Evolutionary conservation across 306 rosid genomes (phyloP).

Genomic region (Lupinus albus): DNA sequence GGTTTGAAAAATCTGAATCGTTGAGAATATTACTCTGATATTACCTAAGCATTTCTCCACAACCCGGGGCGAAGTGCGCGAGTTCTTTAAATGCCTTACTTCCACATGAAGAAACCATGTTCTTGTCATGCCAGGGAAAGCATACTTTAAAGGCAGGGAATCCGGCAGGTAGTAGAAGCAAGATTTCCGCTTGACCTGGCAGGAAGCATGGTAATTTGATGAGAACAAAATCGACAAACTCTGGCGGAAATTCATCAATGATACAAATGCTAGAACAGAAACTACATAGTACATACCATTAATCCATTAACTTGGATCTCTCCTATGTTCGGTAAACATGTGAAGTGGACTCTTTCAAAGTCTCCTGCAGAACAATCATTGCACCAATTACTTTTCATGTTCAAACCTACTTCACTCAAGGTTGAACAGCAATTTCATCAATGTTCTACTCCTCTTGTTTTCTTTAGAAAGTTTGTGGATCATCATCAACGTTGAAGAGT

Average conservation of each 20-base stretch:
- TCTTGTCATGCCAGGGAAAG: conserved; percentile 49
- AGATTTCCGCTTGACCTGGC: conserved; percentile 65
- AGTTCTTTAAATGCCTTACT: conserved; percentile 39
- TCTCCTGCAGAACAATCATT: conserved; percentile 57
- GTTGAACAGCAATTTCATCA: conserved; percentile 25
- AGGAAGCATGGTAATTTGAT: conserved; percentile 30
- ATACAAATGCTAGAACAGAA: conserved; percentile 18
- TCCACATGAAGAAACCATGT: conserved; percentile 75
- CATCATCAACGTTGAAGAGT: neutral
- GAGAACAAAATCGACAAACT: conserved; percentile 12
- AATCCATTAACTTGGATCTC: conserved; percentile 66
- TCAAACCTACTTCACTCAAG: conserved; percentile 6
- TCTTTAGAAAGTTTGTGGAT: neutral
- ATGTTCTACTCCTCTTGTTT: neutral
- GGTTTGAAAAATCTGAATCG: neutral
- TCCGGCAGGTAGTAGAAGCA: conserved; percentile 65
- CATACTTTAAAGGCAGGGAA: conserved; percentile 53
- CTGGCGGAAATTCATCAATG: conserved; percentile 23
- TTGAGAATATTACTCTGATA: neutral
- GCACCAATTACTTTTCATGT: conserved; percentile 17
- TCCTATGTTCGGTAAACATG: conserved; percentile 62
- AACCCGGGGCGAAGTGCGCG: conserved; percentile 21
- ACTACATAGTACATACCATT: conserved; percentile 49
- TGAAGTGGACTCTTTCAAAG: conserved; percentile 64
- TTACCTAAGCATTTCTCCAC: neutral